These are phyloP conservation scores for Dittrichia graveolens DNA, from an alignment of 129 eudicot species.

Conservation along the genomic window DNA sequence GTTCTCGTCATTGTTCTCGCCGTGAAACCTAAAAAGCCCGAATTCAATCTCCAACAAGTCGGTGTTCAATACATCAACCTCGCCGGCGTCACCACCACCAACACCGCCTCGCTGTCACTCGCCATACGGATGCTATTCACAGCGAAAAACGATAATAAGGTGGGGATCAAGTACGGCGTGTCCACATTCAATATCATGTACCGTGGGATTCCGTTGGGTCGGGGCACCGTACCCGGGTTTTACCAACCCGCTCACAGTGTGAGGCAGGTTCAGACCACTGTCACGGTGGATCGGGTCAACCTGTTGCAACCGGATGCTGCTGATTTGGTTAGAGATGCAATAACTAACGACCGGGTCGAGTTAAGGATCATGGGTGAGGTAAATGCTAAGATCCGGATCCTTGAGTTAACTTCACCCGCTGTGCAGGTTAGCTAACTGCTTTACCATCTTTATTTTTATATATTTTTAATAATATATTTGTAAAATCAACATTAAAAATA, in stretches of 20 bases:
- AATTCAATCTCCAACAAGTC: slow-evolving; percentile 81
- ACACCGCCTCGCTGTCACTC: slow-evolving; percentile 63
- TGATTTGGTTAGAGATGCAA: slow-evolving; percentile 64
- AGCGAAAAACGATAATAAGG: slow-evolving; percentile 72
- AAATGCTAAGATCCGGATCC: slow-evolving; percentile 80
- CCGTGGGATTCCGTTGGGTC: slow-evolving; percentile 79
- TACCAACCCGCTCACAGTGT: slow-evolving; percentile 81
- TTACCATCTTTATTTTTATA: too few relatives aligned
- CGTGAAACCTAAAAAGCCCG: slow-evolving; percentile 77
- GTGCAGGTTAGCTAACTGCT: slow-evolving; percentile 62
- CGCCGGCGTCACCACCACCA: slow-evolving; percentile 38
- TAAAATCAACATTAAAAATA: too few relatives aligned
- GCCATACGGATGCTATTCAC: slow-evolving; percentile 59
- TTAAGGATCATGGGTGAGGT: slow-evolving; percentile 83
- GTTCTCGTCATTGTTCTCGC: slow-evolving; percentile 74
- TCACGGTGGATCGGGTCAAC: slow-evolving; percentile 72
- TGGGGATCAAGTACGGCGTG: slow-evolving; percentile 75
- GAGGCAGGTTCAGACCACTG: slow-evolving; percentile 47
- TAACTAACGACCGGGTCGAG: slow-evolving; percentile 78
- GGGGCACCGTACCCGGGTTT: slow-evolving; percentile 70
- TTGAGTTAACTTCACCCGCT: slow-evolving; percentile 78
- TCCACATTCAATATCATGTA: slow-evolving; percentile 82
- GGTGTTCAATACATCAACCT: slow-evolving; percentile 67
- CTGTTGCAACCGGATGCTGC: slow-evolving; percentile 78
- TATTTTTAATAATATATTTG: too few relatives aligned